Evolutionary conservation across 441 rosid species (phyloP).

Genomic region (Capsella rubella): DNA sequence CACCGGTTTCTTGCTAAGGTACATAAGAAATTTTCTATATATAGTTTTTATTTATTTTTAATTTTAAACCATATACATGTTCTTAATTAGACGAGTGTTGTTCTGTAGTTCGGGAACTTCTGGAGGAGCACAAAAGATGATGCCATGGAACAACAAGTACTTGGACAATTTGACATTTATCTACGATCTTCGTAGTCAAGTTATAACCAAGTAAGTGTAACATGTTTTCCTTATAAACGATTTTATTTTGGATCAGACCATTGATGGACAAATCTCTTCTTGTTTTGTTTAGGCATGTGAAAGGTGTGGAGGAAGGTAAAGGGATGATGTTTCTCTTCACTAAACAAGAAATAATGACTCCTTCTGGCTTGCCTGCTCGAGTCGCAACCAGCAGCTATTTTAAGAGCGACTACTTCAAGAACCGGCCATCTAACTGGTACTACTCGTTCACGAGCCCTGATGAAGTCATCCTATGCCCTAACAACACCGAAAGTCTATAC

Average conservation of each 20-base stretch:
- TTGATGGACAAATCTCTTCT: constrained; percentile 4
- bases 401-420: constrained; percentile 63
- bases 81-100: background rate
- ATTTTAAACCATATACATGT: background rate
- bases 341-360: constrained; percentile 66
- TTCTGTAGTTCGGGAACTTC: constrained; percentile 80
- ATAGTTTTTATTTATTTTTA: background rate
- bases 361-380: constrained; percentile 70
- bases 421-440: constrained; percentile 61
- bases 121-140: constrained; percentile 79
- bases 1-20: constrained; percentile 73
- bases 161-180: constrained; percentile 59
- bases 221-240: background rate
- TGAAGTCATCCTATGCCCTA: constrained; percentile 69
- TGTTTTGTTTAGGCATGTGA: constrained; percentile 57
- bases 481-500: constrained; percentile 72
- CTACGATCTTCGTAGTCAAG: constrained; percentile 56
- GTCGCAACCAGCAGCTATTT: constrained; percentile 67
- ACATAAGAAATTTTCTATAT: background rate
- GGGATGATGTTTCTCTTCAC: constrained; percentile 69
- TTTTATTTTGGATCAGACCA: background rate
- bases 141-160: constrained; percentile 74
- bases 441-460: constrained; percentile 72
- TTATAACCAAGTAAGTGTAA: constrained; percentile 63
- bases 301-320: constrained; percentile 73